Percentiles rank a stretch among this genome's conserved stretches.
Conservation (phyloP, 2,329 filamentous ascomycete species). For the Helotiales sp. region DNA sequence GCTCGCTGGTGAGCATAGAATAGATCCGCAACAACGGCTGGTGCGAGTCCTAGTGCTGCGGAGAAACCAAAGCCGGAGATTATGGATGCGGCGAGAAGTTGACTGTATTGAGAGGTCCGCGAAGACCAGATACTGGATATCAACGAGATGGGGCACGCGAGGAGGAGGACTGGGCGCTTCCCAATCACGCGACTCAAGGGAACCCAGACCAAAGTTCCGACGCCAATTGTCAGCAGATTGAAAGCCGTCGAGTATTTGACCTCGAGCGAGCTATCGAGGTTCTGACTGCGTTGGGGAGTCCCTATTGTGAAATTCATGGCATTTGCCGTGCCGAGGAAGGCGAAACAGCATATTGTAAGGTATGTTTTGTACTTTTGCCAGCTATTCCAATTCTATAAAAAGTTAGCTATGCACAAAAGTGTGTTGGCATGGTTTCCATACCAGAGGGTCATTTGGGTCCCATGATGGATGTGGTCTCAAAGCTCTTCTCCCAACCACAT, state of each 20-base stretch:
- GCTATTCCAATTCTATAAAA: conserved; percentile 9
- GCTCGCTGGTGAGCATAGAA: conserved; percentile 38
- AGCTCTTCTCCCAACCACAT: conserved; percentile 7
- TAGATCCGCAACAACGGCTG: conserved; percentile 39
- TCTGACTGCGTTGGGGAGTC: conserved; percentile 33
- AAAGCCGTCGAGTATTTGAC: conserved; percentile 29
- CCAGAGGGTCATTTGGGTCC: conserved; percentile 19
- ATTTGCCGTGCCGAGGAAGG: conserved; percentile 41
- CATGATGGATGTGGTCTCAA: conserved; percentile 14
- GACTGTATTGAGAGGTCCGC: conserved; percentile 28
- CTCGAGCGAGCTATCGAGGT: conserved; percentile 25
- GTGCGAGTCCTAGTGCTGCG: conserved; percentile 39
- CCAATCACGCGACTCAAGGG: conserved; percentile 39
- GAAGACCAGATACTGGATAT: conserved; percentile 39
- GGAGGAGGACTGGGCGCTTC: conserved; percentile 37
- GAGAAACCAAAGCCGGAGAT: conserved; percentile 32
- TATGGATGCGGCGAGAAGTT: conserved; percentile 33
- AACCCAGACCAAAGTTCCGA: conserved; percentile 40
- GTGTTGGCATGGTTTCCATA: not conserved
- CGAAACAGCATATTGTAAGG: conserved; percentile 40
- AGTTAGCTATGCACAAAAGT: not conserved
- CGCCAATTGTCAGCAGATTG: conserved; percentile 35
- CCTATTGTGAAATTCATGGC: conserved; percentile 41
- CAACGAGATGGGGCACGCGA: conserved; percentile 35
- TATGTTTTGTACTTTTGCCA: conserved; percentile 32